These are phyloP conservation scores for Galerina sulciceps DNA, from an alignment of 768 basidiomycete species.

Conservation along the genomic window DNA sequence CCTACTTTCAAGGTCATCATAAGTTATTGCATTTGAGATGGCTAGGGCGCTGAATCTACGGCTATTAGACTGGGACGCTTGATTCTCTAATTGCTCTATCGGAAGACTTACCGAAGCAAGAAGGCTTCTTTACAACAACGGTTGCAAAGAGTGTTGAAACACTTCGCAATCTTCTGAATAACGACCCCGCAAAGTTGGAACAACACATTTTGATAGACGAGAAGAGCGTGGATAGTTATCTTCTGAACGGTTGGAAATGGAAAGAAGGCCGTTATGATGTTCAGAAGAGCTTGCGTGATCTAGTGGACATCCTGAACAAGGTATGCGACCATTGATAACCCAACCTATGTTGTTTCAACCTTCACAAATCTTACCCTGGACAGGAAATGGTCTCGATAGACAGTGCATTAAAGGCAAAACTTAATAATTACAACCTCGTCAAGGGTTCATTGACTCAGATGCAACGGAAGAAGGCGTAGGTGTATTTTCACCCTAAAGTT, in stretches of 20 bases:
- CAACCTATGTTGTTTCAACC: background rate
- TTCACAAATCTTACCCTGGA: constrained; percentile 10
- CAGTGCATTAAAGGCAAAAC: constrained; percentile 89
- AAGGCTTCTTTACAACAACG: constrained; percentile 81
- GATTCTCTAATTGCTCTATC: constrained; percentile 87
- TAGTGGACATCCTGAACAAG: constrained; percentile 85
- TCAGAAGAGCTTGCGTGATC: constrained; percentile 80
- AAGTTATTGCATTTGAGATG: constrained; percentile 13
- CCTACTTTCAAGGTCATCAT: constrained; percentile 86
- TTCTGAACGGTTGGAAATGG: constrained; percentile 89
- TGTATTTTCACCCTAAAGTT: background rate
- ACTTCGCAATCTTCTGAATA: constrained; percentile 86
- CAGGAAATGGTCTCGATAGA: constrained; percentile 97
- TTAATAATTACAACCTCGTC: constrained; percentile 89
- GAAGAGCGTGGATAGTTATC: constrained; percentile 74
- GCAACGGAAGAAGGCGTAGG: constrained; percentile 92
- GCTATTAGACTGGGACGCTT: constrained; percentile 85
- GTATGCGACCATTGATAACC: constrained; percentile 41
- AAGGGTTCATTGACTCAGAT: constrained; percentile 92
- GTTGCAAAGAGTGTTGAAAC: constrained; percentile 96
- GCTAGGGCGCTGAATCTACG: constrained; percentile 18
- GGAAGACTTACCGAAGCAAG: constrained; percentile 92
- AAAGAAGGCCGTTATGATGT: constrained; percentile 90
- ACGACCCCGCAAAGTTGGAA: constrained; percentile 75
- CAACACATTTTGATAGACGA: constrained; percentile 86